phyloP scores from a whole-genome alignment of 176 grass and related monocot species.

The Pharus latifolius region DNA sequence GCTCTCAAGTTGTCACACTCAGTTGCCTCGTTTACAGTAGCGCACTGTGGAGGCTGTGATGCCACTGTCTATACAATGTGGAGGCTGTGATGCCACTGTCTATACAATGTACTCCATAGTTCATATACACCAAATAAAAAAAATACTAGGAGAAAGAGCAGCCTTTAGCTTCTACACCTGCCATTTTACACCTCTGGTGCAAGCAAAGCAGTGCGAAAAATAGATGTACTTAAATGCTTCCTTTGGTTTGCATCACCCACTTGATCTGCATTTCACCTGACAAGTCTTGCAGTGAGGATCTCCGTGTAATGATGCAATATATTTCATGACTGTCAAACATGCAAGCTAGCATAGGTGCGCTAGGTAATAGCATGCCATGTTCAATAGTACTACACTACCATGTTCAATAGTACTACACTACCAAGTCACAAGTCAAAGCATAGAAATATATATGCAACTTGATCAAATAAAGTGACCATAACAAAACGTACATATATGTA shows the following conservation, averaged over 20 bases:
- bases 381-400: neutral
- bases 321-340: conserved; percentile 24
- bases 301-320: conserved; percentile 27
- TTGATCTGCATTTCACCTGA: neutral
- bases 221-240: conserved; percentile 4
- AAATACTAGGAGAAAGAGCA: neutral
- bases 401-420: neutral
- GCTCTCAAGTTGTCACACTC: conserved; percentile 28
- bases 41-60: neutral
- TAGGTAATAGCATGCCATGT: conserved; percentile 11
- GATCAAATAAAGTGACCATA: too few relatives aligned
- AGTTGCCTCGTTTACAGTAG: neutral
- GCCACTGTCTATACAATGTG: neutral
- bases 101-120: neutral
- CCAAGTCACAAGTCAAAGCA: conserved; percentile 16
- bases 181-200: conserved; percentile 9
- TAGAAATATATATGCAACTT: neutral
- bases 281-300: conserved; percentile 10
- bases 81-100: neutral
- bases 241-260: neutral
- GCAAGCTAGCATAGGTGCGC: neutral
- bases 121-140: neutral
- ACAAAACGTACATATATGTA: too few relatives aligned
- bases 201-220: conserved; percentile 6
- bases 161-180: neutral